phyloP scores from a whole-genome alignment of 176 grass and related monocot species.

The Oryza rufipogon region DNA sequence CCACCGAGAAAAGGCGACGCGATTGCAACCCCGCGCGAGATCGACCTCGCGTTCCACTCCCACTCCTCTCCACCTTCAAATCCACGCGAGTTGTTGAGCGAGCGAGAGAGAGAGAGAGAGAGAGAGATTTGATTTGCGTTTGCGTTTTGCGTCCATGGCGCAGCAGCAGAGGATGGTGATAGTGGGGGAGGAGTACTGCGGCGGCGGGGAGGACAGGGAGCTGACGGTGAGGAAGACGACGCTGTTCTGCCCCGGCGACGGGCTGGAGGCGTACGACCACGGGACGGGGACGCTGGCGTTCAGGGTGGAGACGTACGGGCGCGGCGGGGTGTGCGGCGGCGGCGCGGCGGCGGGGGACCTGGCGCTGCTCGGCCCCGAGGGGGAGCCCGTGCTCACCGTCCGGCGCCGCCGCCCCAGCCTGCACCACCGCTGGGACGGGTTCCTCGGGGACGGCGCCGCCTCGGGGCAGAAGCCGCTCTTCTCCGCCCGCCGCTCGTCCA shows the following conservation, averaged over 20 bases:
- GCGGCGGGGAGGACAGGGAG: slow-evolving; percentile 62
- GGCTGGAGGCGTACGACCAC: slow-evolving; percentile 90
- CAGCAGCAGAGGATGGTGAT: slow-evolving; percentile 14
- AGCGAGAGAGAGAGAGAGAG: not conserved
- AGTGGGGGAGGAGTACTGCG: slow-evolving; percentile 73
- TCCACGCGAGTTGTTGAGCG: not conserved
- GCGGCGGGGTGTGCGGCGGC: slow-evolving; percentile 37
- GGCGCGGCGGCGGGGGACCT: slow-evolving; percentile 61
- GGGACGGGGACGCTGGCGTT: slow-evolving; percentile 73
- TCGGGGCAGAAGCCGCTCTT: slow-evolving; percentile 69
- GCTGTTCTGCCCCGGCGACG: slow-evolving; percentile 76
- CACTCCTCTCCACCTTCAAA: not conserved
- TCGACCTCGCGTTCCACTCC: no score
- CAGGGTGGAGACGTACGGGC: slow-evolving; percentile 85
- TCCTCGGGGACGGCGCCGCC: slow-evolving; percentile 60
- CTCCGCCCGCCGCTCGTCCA: slow-evolving; percentile 81
- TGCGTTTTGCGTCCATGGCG: not conserved
- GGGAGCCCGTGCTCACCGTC: slow-evolving; percentile 68
- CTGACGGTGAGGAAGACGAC: slow-evolving; percentile 96
- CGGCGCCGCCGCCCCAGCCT: slow-evolving; percentile 83
- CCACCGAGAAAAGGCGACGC: slow-evolving; percentile 27
- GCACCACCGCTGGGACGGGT: slow-evolving; percentile 93
- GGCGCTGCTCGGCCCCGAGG: slow-evolving; percentile 62
- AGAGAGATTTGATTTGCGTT: no score
- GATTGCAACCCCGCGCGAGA: not conserved